Evolutionary conservation across 2,329 filamentous ascomycete species (phyloP).

Genomic region (Botrytis medusae): DNA sequence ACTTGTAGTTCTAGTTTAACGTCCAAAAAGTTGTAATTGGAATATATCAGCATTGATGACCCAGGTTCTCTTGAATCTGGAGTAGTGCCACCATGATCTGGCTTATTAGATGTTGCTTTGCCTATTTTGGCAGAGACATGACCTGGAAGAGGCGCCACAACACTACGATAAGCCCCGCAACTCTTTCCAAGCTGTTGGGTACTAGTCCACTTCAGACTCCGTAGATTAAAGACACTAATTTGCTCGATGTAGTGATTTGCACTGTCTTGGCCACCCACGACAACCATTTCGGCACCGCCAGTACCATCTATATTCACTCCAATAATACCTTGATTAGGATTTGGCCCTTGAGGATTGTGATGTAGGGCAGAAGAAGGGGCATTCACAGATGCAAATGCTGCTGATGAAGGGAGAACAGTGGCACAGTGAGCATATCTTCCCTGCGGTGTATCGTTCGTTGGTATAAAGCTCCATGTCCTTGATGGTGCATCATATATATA

Average conservation of each 20-base stretch:
- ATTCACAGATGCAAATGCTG: conserved; percentile 79
- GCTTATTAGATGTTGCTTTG: conserved; percentile 46
- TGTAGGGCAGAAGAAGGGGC: conserved; percentile 85
- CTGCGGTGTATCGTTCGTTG: conserved; percentile 79
- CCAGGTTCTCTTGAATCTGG: conserved; percentile 58
- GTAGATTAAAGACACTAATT: conserved; percentile 95
- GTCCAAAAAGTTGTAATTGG: conserved; percentile 98
- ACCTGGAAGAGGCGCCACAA: conserved; percentile 79
- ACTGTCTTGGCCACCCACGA: conserved; percentile 94
- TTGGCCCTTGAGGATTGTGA: conserved; percentile 80
- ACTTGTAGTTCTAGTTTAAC: conserved; percentile 95
- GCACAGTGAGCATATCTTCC: conserved; percentile 97
- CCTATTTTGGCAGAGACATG: conserved; percentile 66
- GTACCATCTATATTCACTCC: conserved; percentile 87
- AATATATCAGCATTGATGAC: conserved; percentile 91
- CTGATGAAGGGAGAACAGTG: conserved; percentile 84
- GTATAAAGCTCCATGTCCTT: conserved; percentile 80
- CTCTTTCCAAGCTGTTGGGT: conserved; percentile 85
- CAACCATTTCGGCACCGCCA: conserved; percentile 94
- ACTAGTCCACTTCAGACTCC: conserved; percentile 92
- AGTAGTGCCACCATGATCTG: conserved; percentile 46
- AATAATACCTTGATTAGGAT: conserved; percentile 82
- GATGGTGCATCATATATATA: conserved; percentile 89
- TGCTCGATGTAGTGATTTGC: conserved; percentile 99
- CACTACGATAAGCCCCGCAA: conserved; percentile 94